phyloP scores from a whole-genome alignment of 1,139 yeast species.

The Hansenula sp. region DNA sequence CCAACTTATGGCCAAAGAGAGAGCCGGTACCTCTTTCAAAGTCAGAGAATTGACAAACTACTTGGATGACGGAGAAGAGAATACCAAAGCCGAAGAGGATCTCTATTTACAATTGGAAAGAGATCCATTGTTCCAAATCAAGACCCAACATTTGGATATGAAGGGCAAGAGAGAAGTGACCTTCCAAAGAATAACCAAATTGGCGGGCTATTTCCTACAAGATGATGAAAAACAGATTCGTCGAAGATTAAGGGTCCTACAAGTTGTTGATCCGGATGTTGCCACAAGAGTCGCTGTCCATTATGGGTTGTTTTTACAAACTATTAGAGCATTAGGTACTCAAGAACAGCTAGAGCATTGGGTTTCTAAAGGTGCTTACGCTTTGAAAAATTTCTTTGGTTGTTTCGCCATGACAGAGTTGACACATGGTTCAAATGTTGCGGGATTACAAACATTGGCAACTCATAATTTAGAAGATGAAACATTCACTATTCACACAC shows the following conservation, averaged over 20 bases:
- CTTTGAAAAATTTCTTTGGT: slow-evolving; percentile 67
- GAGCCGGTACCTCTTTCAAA: slow-evolving; percentile 39
- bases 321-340: slow-evolving; percentile 71
- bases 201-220: slow-evolving; percentile 36
- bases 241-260: slow-evolving; percentile 35
- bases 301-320: slow-evolving; percentile 64
- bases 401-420: slow-evolving; percentile 94
- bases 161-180: slow-evolving; percentile 47
- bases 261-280: slow-evolving; percentile 52
- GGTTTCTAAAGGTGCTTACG: slow-evolving; percentile 70
- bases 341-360: slow-evolving; percentile 56
- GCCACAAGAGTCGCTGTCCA: slow-evolving; percentile 70
- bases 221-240: slow-evolving; percentile 38
- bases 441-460: slow-evolving; percentile 91
- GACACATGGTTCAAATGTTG: slow-evolving; percentile 92
- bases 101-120: slow-evolving; percentile 46
- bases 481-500: slow-evolving; percentile 74
- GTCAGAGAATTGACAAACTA: slow-evolving; percentile 39
- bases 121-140: slow-evolving; percentile 43
- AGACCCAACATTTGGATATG: slow-evolving; percentile 41
- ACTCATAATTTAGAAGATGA: slow-evolving; percentile 62
- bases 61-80: slow-evolving; percentile 46
- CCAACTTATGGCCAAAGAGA: slow-evolving; percentile 34
- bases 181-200: slow-evolving; percentile 42
- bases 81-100: slow-evolving; percentile 36